Evolutionary conservation across 2,329 filamentous ascomycete species (phyloP).

Genomic region (Sporothrix brasiliensis): DNA sequence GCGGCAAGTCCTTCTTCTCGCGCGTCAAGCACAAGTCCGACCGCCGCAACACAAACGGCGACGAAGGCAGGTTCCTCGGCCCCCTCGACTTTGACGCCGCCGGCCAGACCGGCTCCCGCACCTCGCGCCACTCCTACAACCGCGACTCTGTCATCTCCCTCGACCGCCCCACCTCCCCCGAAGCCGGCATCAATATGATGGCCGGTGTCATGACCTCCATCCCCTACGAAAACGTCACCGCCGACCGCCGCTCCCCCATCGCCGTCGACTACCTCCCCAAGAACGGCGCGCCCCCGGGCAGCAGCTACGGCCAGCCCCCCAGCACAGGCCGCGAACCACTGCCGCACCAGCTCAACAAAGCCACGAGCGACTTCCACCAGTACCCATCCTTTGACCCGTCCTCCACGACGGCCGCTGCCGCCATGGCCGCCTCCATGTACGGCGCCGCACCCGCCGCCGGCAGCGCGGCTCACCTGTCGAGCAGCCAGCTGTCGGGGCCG

Average conservation of each 20-base stretch:
- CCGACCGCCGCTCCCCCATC: constrained; percentile 70
- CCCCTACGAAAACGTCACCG: constrained; percentile 73
- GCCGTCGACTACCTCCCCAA: constrained; percentile 73
- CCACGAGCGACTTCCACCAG: constrained; percentile 79
- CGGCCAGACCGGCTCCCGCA: constrained; percentile 66
- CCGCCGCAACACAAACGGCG: constrained; percentile 64
- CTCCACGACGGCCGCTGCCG: constrained; percentile 39
- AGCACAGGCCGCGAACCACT: constrained; percentile 69
- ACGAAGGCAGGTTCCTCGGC: constrained; percentile 59
- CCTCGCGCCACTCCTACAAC: constrained; percentile 68
- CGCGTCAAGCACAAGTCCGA: constrained; percentile 78
- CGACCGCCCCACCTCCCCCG: constrained; percentile 67
- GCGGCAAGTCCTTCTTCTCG: constrained; percentile 74
- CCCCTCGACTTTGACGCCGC: constrained; percentile 62
- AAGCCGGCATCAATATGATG: constrained; percentile 69
- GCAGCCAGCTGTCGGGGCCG: constrained; percentile 63
- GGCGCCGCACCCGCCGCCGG: constrained; percentile 44
- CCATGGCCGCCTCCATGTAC: constrained; percentile 39
- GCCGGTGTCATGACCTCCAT: constrained; percentile 86
- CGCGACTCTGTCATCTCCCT: constrained; percentile 71
- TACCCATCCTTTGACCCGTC: constrained; percentile 74
- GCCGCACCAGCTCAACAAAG: constrained; percentile 82
- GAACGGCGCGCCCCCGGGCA: constrained; percentile 40
- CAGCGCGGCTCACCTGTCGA: constrained; percentile 59
- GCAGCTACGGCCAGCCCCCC: constrained; percentile 49